Percentiles rank a stretch among this genome's conserved stretches.
Evolutionary conservation across 352 stramenopile species (phyloP).

Genomic region (Phytopythium montanum): DNA sequence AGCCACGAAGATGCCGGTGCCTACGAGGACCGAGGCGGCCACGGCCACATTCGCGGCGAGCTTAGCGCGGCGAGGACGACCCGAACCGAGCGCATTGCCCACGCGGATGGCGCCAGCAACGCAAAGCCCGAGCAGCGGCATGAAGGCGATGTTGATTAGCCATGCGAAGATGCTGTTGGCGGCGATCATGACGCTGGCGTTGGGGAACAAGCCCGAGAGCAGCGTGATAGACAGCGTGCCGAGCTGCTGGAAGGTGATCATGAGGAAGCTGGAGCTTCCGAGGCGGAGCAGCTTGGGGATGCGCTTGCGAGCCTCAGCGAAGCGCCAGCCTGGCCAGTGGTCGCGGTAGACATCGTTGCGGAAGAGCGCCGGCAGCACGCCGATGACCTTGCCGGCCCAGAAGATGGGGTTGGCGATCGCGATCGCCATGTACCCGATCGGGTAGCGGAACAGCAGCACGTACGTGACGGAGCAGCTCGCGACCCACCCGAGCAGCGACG

Average conservation of each 20-base stretch:
- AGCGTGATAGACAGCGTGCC: slow-evolving; percentile 13
- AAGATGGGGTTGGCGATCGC: slow-evolving; percentile 20
- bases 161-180: slow-evolving; percentile 16
- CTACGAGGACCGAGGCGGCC: background rate
- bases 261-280: slow-evolving; percentile 11
- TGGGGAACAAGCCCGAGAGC: slow-evolving; percentile 23
- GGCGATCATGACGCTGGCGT: slow-evolving; percentile 16
- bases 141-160: slow-evolving; percentile 12
- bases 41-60: slow-evolving; percentile 9
- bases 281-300: slow-evolving; percentile 11
- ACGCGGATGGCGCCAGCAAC: slow-evolving; percentile 23
- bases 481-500: slow-evolving; percentile 17
- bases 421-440: slow-evolving; percentile 34
- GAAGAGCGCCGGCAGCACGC: slow-evolving; percentile 17
- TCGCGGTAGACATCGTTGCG: slow-evolving; percentile 14
- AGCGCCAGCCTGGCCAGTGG: slow-evolving; percentile 19
- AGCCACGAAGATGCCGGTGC: slow-evolving; percentile 2
- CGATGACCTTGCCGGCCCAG: slow-evolving; percentile 17
- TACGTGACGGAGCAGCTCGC: slow-evolving; percentile 24
- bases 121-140: slow-evolving; percentile 16
- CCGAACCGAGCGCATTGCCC: slow-evolving; percentile 23
- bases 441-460: slow-evolving; percentile 28
- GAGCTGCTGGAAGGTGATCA: slow-evolving; percentile 16
- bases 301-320: slow-evolving; percentile 10
- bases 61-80: slow-evolving; percentile 17